phyloP scores from a whole-genome alignment of 2,329 filamentous ascomycete species.

The Ceratocystis cacaofunesta region DNA sequence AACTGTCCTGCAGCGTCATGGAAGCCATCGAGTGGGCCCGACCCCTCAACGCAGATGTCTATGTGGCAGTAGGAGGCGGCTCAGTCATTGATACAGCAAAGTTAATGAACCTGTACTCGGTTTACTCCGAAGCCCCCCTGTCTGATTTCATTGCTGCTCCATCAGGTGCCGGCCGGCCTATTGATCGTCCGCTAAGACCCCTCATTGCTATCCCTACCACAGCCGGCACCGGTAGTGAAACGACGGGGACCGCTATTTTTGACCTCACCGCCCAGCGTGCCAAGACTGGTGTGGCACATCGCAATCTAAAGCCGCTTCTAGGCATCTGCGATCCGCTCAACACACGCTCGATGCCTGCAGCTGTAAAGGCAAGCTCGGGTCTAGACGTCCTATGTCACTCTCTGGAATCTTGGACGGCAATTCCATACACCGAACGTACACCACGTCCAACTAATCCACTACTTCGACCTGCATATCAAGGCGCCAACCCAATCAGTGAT shows the following conservation, averaged over 20 bases:
- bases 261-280: conserved; percentile 78
- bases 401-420: conserved; percentile 94
- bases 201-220: conserved; percentile 65
- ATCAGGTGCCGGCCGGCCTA: conserved; percentile 64
- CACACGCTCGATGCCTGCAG: conserved; percentile 87
- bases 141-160: conserved; percentile 97
- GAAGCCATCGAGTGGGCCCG: conserved; percentile 81
- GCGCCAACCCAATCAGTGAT: conserved; percentile 92
- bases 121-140: conserved; percentile 83
- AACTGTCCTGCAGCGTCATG: conserved; percentile 45
- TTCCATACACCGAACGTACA: conserved; percentile 75
- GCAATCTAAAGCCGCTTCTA: conserved; percentile 86
- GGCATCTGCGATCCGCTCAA: conserved; percentile 79
- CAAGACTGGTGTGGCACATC: conserved; percentile 91
- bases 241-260: conserved; percentile 95
- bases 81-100: conserved; percentile 98
- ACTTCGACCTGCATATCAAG: conserved; percentile 83
- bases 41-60: conserved; percentile 68
- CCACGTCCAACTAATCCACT: conserved; percentile 83
- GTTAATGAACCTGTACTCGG: conserved; percentile 92
- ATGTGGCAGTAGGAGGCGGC: conserved; percentile 80
- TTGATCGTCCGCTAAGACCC: conserved; percentile 49
- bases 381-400: conserved; percentile 92
- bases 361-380: conserved; percentile 81
- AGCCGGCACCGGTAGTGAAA: conserved; percentile 81